Percentiles rank a stretch among this genome's conserved stretches.
Conservation (phyloP, 192 early-diverging fungal genomes). For the Coemansia asiatica region DNA sequence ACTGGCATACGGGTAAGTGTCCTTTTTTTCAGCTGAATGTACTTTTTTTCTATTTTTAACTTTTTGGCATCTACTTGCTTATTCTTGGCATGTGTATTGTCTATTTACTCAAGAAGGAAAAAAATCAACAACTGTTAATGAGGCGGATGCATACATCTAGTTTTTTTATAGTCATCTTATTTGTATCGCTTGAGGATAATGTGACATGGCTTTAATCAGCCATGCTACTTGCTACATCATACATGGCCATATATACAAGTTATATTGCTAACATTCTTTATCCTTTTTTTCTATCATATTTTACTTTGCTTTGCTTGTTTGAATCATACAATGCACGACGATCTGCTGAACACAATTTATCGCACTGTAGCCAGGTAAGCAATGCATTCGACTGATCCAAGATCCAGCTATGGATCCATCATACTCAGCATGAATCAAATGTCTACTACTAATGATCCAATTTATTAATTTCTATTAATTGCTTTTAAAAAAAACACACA, state of each 20-base stretch:
- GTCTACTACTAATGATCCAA: too few relatives aligned
- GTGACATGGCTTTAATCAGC: background rate
- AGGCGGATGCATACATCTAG: background rate
- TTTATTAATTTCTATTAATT: too few relatives aligned
- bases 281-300: background rate
- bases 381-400: background rate
- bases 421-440: background rate
- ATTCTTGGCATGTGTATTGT: background rate
- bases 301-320: background rate
- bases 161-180: too few relatives aligned
- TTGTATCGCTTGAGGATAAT: background rate
- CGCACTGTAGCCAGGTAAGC: constrained; percentile 11
- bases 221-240: background rate
- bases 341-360: too few relatives aligned
- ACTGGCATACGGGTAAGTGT: constrained; percentile 82
- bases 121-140: background rate
- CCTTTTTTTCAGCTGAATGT: background rate
- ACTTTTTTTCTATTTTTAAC: constrained; percentile 4
- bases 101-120: background rate
- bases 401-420: background rate
- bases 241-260: too few relatives aligned
- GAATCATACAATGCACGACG: too few relatives aligned
- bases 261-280: background rate
- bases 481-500: too few relatives aligned
- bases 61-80: background rate